Conservation (phyloP, 148 eudicot genomes). For the Oxyria digyna region DNA sequence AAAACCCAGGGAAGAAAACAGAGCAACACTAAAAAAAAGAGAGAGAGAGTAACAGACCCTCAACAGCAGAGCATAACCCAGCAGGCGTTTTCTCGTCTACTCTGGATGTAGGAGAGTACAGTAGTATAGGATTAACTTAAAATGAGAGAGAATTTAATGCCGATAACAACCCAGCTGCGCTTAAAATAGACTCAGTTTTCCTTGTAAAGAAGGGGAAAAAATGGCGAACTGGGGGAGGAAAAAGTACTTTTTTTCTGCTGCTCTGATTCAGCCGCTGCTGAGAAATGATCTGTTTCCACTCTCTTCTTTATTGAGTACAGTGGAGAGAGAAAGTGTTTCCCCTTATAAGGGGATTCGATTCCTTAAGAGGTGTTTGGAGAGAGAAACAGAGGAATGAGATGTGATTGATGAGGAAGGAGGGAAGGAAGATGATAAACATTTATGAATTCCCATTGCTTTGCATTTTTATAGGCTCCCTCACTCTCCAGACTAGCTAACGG, state of each 20-base stretch:
- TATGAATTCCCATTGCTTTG: conserved; percentile 1
- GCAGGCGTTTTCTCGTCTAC: not conserved
- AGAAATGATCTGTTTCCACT: not conserved
- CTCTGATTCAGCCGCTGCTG: not conserved
- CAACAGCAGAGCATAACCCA: not conserved
- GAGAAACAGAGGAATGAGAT: not conserved
- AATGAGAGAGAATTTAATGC: not conserved
- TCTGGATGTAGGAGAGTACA: not conserved
- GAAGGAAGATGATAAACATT: conserved; percentile 1
- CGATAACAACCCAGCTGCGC: not conserved
- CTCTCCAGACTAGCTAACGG: not conserved
- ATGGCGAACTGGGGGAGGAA: not conserved
- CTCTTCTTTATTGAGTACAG: not conserved
- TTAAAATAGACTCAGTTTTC: not conserved
- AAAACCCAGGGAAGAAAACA: not conserved
- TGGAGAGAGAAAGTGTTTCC: not conserved
- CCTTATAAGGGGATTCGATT: conserved; percentile 4
- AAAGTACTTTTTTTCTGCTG: not conserved
- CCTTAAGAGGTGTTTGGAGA: conserved; percentile 4
- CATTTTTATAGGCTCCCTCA: conserved; percentile 6
- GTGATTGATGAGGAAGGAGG: not conserved
- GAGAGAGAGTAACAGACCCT: not conserved
- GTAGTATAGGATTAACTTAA: no score
- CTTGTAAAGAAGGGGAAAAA: not conserved
- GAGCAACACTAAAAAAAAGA: not conserved